These are phyloP conservation scores for Silene conica DNA, from an alignment of 148 eudicot genomes.

Conservation along the genomic window DNA sequence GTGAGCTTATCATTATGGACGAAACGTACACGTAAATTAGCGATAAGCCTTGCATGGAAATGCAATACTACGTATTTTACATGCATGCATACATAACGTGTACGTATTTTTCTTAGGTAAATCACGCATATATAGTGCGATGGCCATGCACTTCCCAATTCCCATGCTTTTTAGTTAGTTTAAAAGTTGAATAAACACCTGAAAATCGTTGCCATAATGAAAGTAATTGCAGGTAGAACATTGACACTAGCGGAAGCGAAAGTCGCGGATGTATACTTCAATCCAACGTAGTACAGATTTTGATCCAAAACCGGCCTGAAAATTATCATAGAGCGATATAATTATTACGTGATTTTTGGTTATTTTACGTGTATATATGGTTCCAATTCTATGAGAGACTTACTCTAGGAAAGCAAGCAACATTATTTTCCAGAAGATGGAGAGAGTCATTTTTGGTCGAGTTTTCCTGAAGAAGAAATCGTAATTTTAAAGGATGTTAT, in stretches of 20 bases:
- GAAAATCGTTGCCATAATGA: constrained; percentile 51
- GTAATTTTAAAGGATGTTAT: background rate
- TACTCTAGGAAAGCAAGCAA: constrained; percentile 58
- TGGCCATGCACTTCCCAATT: no score
- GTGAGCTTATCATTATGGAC: no score
- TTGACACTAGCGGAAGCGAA: constrained; percentile 51
- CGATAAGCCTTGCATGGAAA: background rate
- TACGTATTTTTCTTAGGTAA: background rate
- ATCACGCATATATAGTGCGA: no score
- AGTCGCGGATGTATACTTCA: constrained; percentile 46
- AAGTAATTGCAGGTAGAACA: constrained; percentile 53
- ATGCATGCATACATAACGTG: background rate
- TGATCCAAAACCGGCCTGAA: constrained; percentile 62
- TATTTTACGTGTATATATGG: no score
- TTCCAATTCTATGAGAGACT: background rate
- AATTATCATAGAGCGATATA: background rate
- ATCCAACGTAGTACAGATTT: constrained; percentile 48
- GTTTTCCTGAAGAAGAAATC: constrained; percentile 38
- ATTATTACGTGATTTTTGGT: background rate
- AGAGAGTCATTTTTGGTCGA: constrained; percentile 62
- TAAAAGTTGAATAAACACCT: constrained; percentile 28
- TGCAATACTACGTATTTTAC: background rate
- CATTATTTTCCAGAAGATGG: constrained; percentile 46
- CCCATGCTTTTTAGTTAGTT: no score
- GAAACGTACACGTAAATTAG: background rate